Evolutionary conservation across 78 protist species (phyloP).

Genomic region (Chrysochromulina parva): DNA sequence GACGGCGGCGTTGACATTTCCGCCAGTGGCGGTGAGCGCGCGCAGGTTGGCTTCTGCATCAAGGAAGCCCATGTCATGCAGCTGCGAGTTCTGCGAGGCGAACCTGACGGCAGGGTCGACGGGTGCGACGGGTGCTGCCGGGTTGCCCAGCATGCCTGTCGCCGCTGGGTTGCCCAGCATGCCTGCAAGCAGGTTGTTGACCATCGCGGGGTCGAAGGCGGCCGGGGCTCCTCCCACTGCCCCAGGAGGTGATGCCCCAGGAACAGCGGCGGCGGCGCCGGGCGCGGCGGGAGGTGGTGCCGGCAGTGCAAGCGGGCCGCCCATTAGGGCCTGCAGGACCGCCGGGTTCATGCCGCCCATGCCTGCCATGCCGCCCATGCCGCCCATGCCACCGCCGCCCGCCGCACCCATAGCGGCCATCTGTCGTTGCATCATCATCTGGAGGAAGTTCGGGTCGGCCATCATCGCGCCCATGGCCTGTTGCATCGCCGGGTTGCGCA

Average conservation of each 20-base stretch:
- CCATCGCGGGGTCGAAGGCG: not conserved
- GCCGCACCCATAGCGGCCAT: too few relatives aligned
- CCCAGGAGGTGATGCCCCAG: too few relatives aligned
- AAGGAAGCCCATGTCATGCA: constrained; percentile 32
- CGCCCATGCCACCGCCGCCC: not conserved
- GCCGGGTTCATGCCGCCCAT: not conserved
- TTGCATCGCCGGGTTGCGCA: not conserved
- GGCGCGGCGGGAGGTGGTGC: not conserved
- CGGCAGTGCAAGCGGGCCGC: not conserved
- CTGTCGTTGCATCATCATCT: not conserved
- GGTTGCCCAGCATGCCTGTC: not conserved
- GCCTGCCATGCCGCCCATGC: not conserved
- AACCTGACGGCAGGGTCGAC: not conserved
- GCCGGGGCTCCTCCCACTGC: not conserved
- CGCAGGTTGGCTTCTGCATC: not conserved
- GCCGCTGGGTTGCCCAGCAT: not conserved
- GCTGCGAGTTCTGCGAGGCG: not conserved
- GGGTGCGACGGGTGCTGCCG: not conserved
- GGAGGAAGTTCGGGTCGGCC: not conserved
- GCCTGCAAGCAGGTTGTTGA: not conserved
- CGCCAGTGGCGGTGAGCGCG: constrained; percentile 3
- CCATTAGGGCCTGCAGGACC: not conserved
- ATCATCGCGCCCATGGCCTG: not conserved
- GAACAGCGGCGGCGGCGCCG: too few relatives aligned
- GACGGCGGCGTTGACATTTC: constrained; percentile 26